Conservation (phyloP, 2,329 filamentous ascomycete genomes). For the Arthrobotrys musiformis region DNA sequence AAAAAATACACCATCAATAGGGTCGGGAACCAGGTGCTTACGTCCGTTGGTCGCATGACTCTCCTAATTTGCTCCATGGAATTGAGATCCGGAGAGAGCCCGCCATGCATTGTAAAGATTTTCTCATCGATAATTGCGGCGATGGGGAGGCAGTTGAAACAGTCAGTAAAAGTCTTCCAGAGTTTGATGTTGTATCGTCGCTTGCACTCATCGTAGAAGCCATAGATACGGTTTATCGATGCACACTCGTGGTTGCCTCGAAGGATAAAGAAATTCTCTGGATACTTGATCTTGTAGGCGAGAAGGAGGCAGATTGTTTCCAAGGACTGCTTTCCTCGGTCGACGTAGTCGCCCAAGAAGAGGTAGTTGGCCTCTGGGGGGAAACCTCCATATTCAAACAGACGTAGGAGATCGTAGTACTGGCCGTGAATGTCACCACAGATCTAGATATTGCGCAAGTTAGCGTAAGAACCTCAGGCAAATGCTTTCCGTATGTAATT, state of each 20-base stretch:
- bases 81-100: conserved; percentile 94
- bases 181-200: conserved; percentile 99
- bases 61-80: conserved; percentile 99
- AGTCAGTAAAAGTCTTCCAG: conserved; percentile 99
- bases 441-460: conserved; percentile 72
- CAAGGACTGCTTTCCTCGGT: conserved; percentile 97
- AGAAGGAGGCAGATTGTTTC: conserved; percentile 97
- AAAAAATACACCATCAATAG: conserved; percentile 57
- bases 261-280: conserved; percentile 99
- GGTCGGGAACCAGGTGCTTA: conserved; percentile 68
- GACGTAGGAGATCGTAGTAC: conserved; percentile 95
- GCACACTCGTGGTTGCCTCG: conserved; percentile 99
- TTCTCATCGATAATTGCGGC: conserved; percentile 99
- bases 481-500: neutral
- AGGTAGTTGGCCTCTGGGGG: conserved; percentile 99
- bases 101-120: conserved; percentile 99
- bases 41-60: conserved; percentile 98
- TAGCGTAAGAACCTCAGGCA: neutral
- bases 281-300: conserved; percentile 99
- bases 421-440: conserved; percentile 99
- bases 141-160: conserved; percentile 98
- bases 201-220: conserved; percentile 99
- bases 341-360: conserved; percentile 98
- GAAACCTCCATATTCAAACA: conserved; percentile 98
- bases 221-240: conserved; percentile 98